A percentile compares a stretch with the other conserved stretches of the same genome.
These are phyloP conservation scores for Agroathelia rolfsii DNA, from an alignment of 1,284 basidiomycete species.

Conservation along the genomic window DNA sequence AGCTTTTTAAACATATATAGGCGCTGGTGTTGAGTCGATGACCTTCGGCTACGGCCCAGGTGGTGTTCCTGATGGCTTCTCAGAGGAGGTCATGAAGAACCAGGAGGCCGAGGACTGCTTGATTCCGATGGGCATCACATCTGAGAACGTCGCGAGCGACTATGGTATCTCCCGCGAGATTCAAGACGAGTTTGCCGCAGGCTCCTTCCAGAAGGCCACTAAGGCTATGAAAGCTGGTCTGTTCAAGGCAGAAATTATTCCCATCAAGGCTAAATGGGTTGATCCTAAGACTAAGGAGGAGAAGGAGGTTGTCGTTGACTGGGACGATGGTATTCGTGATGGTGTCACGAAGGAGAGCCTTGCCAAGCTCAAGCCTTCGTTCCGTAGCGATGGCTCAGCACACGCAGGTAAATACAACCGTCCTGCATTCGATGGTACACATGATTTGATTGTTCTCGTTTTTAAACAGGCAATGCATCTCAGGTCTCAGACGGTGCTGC, in stretches of 20 bases:
- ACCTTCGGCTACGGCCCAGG: slow-evolving; percentile 74
- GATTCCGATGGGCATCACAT: slow-evolving; percentile 94
- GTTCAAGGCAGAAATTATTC: slow-evolving; percentile 89
- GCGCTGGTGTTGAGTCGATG: slow-evolving; percentile 96
- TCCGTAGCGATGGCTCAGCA: slow-evolving; percentile 81
- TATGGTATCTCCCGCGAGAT: slow-evolving; percentile 63
- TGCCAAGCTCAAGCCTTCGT: slow-evolving; percentile 89
- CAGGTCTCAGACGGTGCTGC: slow-evolving; percentile 98
- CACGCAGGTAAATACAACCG: slow-evolving; percentile 56
- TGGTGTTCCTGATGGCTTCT: slow-evolving; percentile 66
- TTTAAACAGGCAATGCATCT: slow-evolving; percentile 67
- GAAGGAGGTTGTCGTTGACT: slow-evolving; percentile 70
- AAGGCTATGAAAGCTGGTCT: slow-evolving; percentile 85
- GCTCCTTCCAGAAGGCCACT: slow-evolving; percentile 81
- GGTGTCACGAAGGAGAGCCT: slow-evolving; percentile 87
- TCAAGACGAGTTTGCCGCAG: slow-evolving; percentile 83
- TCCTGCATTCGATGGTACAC: slow-evolving; percentile 2
- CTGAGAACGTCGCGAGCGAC: slow-evolving; percentile 87
- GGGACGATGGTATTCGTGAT: slow-evolving; percentile 87
- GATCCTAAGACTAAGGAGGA: slow-evolving; percentile 85
- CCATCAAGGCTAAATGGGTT: slow-evolving; percentile 64
- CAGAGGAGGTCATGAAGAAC: slow-evolving; percentile 71
- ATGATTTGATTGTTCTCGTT: slow-evolving; percentile 6
- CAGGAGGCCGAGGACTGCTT: slow-evolving; percentile 87
- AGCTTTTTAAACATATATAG: slow-evolving; percentile 25